Conservation (phyloP, 495 filamentous ascomycete genomes). For the Talaromyces nanjingensis region DNA sequence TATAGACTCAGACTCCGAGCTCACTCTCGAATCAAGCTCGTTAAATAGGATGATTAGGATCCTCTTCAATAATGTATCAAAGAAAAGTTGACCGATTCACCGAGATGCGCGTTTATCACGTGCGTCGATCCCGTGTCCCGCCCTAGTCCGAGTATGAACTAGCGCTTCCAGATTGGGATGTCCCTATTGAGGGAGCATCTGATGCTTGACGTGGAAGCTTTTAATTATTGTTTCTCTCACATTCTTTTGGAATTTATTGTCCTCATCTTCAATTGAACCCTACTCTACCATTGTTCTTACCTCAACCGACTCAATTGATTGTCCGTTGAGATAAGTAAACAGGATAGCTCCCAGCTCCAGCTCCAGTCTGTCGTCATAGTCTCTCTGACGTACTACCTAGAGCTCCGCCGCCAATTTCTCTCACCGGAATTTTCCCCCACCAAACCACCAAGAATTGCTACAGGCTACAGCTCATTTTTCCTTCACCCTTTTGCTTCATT, state of each 20-base stretch:
- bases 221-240: not conserved
- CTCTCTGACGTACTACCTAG: conserved; percentile 1
- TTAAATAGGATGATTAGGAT: no score
- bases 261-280: not conserved
- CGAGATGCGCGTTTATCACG: not conserved
- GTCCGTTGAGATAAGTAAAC: not conserved
- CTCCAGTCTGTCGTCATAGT: conserved; percentile 3
- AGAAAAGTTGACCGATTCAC: not conserved
- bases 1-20: not conserved
- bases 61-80: not conserved
- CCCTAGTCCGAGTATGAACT: not conserved
- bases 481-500: not conserved
- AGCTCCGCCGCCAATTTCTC: conserved; percentile 10
- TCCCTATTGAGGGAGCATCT: not conserved
- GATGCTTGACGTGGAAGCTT: not conserved
- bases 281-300: not conserved
- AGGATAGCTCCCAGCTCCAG: not conserved
- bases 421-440: conserved; percentile 10
- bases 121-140: not conserved
- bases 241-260: not conserved
- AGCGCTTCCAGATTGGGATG: not conserved
- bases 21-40: not conserved
- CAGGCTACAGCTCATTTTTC: not conserved
- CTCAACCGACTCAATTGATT: not conserved
- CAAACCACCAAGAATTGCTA: not conserved